Conservation (phyloP, 2,329 filamentous ascomycete species). For the Exophiala aquamarina region DNA sequence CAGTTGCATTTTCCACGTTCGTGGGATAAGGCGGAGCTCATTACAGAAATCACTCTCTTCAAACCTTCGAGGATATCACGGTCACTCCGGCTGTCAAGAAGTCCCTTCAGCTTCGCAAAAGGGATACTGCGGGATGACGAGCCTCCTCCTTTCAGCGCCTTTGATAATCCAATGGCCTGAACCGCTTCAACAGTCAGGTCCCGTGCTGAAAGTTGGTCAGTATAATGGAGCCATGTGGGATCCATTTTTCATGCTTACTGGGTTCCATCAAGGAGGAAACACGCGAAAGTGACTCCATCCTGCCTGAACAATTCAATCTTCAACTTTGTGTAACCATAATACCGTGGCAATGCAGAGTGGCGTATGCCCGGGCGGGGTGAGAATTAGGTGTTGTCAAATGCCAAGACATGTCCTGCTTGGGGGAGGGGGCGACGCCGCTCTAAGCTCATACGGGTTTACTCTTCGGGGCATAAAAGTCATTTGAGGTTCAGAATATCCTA, state of each 20-base stretch:
- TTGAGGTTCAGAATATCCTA: too few relatives aligned
- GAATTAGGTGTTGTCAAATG: too few relatives aligned
- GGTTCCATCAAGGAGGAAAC: conserved; percentile 94
- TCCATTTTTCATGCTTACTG: conserved; percentile 54
- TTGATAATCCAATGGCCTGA: conserved; percentile 70
- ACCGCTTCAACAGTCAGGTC: conserved; percentile 97
- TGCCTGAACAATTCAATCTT: background rate
- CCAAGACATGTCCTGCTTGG: too few relatives aligned
- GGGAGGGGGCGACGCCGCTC: too few relatives aligned
- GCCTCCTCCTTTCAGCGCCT: conserved; percentile 54
- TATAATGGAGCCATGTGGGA: conserved; percentile 19
- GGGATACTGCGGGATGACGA: conserved; percentile 67
- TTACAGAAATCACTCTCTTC: conserved; percentile 81
- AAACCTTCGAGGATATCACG: conserved; percentile 90
- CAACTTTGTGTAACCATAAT: conserved; percentile 20
- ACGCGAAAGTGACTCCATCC: conserved; percentile 93
- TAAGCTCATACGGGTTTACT: too few relatives aligned
- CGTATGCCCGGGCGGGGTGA: too few relatives aligned
- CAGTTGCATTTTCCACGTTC: conserved; percentile 6
- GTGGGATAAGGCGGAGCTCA: conserved; percentile 8
- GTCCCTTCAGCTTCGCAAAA: conserved; percentile 84
- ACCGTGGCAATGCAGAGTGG: background rate
- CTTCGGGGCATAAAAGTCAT: too few relatives aligned
- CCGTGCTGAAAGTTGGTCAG: conserved; percentile 63
- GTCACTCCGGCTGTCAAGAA: conserved; percentile 90